These are phyloP conservation scores for Musa schizocarpa DNA, from an alignment of 176 grass and related monocot species.

Conservation along the genomic window DNA sequence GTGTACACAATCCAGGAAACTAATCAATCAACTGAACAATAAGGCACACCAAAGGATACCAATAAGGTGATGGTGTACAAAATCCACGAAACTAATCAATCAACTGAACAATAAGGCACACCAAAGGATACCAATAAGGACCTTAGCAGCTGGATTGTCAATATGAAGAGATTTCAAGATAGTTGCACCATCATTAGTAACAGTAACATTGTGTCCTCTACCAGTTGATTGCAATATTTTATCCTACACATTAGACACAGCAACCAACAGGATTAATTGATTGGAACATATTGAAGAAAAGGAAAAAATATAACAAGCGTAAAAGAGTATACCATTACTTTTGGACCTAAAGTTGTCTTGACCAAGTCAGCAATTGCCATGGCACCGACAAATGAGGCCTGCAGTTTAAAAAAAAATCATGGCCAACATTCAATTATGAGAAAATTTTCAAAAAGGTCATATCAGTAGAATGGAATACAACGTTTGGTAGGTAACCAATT, in stretches of 20 bases:
- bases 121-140: slow-evolving; percentile 95
- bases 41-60: slow-evolving; percentile 57
- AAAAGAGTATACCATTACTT: slow-evolving; percentile 68
- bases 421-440: neutral
- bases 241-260: slow-evolving; percentile 38
- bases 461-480: neutral
- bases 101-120: neutral
- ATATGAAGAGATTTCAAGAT: slow-evolving; percentile 96
- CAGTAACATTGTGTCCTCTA: slow-evolving; percentile 63
- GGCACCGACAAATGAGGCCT: slow-evolving; percentile 81
- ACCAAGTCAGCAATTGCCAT: slow-evolving; percentile 77
- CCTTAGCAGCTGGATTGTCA: slow-evolving; percentile 89
- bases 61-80: slow-evolving; percentile 29
- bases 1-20: neutral
- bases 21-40: neutral
- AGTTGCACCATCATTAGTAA: slow-evolving; percentile 96
- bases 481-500: neutral
- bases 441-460: neutral
- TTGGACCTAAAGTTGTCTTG: slow-evolving; percentile 90
- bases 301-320: neutral
- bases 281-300: neutral
- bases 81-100: neutral
- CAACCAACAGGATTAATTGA: neutral
- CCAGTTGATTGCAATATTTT: slow-evolving; percentile 95
- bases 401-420: slow-evolving; percentile 1